Evolutionary conservation across 1,139 yeast species (phyloP).

Genomic region (Casaregolazyma lundiana): DNA sequence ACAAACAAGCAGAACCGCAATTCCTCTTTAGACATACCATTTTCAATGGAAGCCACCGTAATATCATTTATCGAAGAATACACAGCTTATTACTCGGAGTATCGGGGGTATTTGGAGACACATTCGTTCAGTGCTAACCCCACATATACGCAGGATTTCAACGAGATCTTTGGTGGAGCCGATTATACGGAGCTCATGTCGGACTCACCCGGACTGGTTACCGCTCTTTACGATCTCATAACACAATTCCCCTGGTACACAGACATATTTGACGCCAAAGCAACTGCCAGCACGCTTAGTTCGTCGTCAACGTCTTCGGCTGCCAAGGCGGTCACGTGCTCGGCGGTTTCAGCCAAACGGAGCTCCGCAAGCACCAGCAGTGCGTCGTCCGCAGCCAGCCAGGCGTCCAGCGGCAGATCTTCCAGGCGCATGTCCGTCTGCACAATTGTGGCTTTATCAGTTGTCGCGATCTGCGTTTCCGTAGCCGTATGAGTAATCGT

Average conservation of each 20-base stretch:
- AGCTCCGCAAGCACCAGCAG: neutral
- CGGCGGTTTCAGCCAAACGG: constrained; percentile 2
- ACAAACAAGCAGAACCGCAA: constrained; percentile 2
- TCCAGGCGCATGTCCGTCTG: neutral
- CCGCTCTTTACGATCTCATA: constrained; percentile 17
- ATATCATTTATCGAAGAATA: constrained; percentile 1
- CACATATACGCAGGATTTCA: constrained; percentile 15
- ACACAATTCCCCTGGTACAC: constrained; percentile 20
- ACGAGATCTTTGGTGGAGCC: constrained; percentile 17
- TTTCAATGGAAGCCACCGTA: constrained; percentile 5
- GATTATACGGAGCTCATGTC: constrained; percentile 15
- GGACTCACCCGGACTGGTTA: constrained; percentile 15
- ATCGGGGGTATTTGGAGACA: constrained; percentile 15
- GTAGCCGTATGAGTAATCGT: neutral
- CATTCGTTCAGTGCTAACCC: constrained; percentile 16
- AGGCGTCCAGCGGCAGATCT: neutral
- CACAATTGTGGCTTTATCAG: neutral
- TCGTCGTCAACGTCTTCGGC: constrained; percentile 1
- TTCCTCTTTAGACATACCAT: neutral
- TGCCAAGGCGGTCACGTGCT: neutral
- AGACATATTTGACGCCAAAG: neutral
- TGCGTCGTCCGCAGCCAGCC: neutral
- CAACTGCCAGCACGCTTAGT: neutral
- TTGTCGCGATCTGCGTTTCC: neutral
- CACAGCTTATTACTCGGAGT: constrained; percentile 12